phyloP scores from a whole-genome alignment of 2,329 filamentous ascomycete genomes.

The Dactylonectria estremocensis region DNA sequence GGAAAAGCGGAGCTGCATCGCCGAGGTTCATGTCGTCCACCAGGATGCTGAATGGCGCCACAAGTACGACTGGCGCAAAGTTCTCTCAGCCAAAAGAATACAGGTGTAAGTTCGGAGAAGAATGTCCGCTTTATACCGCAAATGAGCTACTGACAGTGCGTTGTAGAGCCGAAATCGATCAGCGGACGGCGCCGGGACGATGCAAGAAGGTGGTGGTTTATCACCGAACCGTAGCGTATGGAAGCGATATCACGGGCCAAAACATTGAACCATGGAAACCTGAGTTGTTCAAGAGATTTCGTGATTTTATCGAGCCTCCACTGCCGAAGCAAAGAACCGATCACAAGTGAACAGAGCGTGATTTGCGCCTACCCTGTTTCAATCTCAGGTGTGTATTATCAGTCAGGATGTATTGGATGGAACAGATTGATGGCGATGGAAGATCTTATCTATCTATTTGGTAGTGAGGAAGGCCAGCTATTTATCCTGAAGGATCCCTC shows the following conservation, averaged over 20 bases:
- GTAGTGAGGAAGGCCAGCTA: no score
- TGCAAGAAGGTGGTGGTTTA: background rate
- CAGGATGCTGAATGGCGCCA: background rate
- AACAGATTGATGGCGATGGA: no score
- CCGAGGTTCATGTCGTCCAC: background rate
- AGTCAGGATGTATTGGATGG: no score
- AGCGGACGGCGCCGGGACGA: background rate
- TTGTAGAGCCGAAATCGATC: slow-evolving; percentile 2
- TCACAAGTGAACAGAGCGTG: no score
- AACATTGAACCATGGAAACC: background rate
- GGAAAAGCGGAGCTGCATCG: background rate
- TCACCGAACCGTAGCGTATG: background rate
- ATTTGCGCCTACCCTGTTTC: no score
- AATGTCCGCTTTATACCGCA: no score
- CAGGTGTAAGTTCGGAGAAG: background rate
- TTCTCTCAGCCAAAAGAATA: background rate
- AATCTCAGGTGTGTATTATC: no score
- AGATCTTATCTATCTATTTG: no score
- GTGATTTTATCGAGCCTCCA: background rate
- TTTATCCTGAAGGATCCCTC: no score
- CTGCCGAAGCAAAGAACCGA: background rate
- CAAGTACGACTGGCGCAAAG: background rate
- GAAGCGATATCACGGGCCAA: background rate
- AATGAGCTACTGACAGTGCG: background rate
- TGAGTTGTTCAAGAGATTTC: background rate